A percentile compares a stretch with the other conserved stretches of the same genome.
These are phyloP conservation scores for Hamamelis virginiana DNA, from an alignment of 164 flowering plant genomes.

Conservation along the genomic window DNA sequence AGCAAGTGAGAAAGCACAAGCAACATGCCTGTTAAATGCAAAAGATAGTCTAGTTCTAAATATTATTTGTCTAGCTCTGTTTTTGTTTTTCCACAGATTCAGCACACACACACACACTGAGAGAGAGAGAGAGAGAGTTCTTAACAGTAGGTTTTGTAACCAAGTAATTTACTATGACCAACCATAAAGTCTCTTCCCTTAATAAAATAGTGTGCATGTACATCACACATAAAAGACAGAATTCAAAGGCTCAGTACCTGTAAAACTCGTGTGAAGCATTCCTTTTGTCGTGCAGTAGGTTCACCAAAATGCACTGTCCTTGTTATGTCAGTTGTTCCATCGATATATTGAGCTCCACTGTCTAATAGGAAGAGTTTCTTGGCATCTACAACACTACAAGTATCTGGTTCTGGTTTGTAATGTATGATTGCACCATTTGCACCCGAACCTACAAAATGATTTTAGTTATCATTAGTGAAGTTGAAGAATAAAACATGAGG, in stretches of 20 bases:
- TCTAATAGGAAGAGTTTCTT: conserved; percentile 78
- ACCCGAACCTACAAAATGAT: conserved; percentile 65
- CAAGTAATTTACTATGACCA: neutral
- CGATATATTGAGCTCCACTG: conserved; percentile 93
- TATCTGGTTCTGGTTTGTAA: conserved; percentile 82
- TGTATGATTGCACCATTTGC: conserved; percentile 98
- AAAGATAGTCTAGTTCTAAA: neutral
- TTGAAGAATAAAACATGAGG: neutral
- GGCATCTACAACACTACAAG: conserved; percentile 67
- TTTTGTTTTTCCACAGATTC: no score
- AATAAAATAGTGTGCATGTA: neutral
- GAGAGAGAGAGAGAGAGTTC: no score
- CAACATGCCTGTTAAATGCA: neutral
- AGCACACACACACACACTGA: no score
- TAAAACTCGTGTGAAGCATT: conserved; percentile 91
- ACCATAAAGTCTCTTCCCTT: neutral
- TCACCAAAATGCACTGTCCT: conserved; percentile 94
- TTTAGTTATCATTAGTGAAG: neutral
- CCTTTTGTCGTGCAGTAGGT: conserved; percentile 78
- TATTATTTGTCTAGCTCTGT: no score
- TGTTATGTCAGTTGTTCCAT: conserved; percentile 97
- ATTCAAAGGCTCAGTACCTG: conserved; percentile 45
- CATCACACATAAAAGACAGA: neutral
- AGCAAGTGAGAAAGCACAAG: neutral
- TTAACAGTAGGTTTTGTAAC: neutral